Base-by-base conservation (phyloP, 306 rosid species). In the Cicer arietinum region DNA sequence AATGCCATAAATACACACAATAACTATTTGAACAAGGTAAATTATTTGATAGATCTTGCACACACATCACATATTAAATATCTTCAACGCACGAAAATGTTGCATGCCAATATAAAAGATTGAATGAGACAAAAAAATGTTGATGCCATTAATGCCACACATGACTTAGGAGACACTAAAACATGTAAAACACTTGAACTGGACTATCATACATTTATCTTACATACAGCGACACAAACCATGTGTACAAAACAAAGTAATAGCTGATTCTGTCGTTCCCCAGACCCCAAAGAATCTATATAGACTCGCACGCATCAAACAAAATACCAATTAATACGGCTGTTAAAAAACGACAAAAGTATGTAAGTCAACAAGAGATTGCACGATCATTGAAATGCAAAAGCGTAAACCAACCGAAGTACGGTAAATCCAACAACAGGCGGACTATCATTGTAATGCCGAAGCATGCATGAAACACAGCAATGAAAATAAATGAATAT, bases 1-100 rank as follows among this genome's bases (percentile, higher is more conserved):
- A 71, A 45, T 22, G 46, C 67, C 11, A 64, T 42, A 77, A 76
- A 69, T 80, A 51, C 71, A 40, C 18, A 7, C 58, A n/a, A 9
- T 64, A 20, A 41, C 5, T 51, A 10, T 39, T 17, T 50, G 52
- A 17, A 13, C 51, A 39, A 50, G 46, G 60, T 61, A 46, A 39
- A 52, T 16, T 41, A 6, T 41, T 41, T 43, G 53, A 62, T 11
- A 40, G 17, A 75, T 51, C 43, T 39, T 39, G 22, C 22, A 20
- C 22, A 16, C 52, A 75, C 30, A n/a, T 62, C 45, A 41, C 25
- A 7, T 16, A 35, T 51, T 30, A 54, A 56, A 39, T 30, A 67
- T 51, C 12, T 40, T 6, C 10, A 10, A 44, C 17, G 18, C 18
- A 66, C 3, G 5, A 44, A 44, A 66, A 37, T 10, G 6, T 14